Base-by-base conservation (phyloP, 768 basidiomycete genomes). In the Rhodocollybia butyracea region DNA sequence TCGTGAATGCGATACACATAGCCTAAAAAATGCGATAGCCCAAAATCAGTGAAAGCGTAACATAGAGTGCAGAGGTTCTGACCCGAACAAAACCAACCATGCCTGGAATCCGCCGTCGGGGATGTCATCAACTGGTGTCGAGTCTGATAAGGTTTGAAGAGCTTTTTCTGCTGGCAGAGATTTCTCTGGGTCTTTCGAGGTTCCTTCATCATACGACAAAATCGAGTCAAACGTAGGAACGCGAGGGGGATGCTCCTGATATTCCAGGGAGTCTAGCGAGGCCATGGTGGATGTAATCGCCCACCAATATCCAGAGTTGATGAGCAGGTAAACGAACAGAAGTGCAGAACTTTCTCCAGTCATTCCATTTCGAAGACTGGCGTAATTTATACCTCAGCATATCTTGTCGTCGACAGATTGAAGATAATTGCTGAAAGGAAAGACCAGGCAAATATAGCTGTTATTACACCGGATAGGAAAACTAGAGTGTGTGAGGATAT, bases 31-130 rank as follows among this genome's bases (percentile, higher is more conserved):
- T 2, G 24, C 15, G 22, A 21, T 32, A 22, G 36, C 5, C 29
- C 3, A 26, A n/a, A 40, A 40, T 10, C 15, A 22, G 4, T 10
- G 17, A 38, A 22, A 24, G 27, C 7, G n/a, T n/a, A n/a, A 12
- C 22, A 52, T 21, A 31, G 10, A 8, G 15, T 3, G 15, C 7
- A 43, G 11, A 2, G 22, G 8, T 3, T 11, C 51, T 53, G 40
- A 53, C 51, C 51, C 51, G 40, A 53, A 53, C 21, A 53, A 21
- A 31, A 53, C 51, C 27, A 43, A 31, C 51, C 51, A 53, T 15
- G 51, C 51, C 4, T 38, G 26, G 6, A 53, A 19, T 21, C 51
- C 51, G 17, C 51, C 51, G 19, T 53, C 51, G 19, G 51, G 51
- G 12, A 29, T 30, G 31, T 53, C 41, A 40, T 53, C 51, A 26